Conservation (phyloP, 2,329 filamentous ascomycete genomes). For the Helminthosporium solani region DNA sequence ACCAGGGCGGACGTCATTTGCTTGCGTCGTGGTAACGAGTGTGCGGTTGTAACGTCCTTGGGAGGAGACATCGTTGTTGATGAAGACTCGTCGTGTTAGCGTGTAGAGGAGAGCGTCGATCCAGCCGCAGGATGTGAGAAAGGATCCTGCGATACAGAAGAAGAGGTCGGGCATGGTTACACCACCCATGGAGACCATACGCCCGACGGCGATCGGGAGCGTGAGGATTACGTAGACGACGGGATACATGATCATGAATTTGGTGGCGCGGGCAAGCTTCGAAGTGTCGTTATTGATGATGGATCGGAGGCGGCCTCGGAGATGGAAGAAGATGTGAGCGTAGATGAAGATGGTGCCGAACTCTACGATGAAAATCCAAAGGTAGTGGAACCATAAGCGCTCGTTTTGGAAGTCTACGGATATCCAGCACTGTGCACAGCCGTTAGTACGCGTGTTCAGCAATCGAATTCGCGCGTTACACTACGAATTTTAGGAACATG, state of each 20-base stretch:
- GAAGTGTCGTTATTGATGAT: constrained; percentile 37
- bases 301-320: constrained; percentile 47
- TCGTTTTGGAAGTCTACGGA: constrained; percentile 46
- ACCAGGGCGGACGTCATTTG: constrained; percentile 29
- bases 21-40: constrained; percentile 18
- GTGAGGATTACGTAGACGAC: constrained; percentile 67
- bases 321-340: constrained; percentile 50
- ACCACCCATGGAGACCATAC: constrained; percentile 43
- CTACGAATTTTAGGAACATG: neutral
- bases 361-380: constrained; percentile 57
- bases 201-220: constrained; percentile 58
- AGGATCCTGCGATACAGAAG: constrained; percentile 60
- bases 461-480: neutral
- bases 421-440: constrained; percentile 51
- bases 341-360: constrained; percentile 55
- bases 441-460: constrained; percentile 8
- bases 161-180: constrained; percentile 52
- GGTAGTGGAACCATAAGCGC: constrained; percentile 54
- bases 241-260: constrained; percentile 66
- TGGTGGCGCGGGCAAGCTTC: constrained; percentile 45
- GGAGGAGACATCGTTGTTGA: constrained; percentile 33
- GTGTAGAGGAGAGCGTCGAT: constrained; percentile 47
- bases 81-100: constrained; percentile 44
- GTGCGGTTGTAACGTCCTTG: constrained; percentile 24
- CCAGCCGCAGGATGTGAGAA: constrained; percentile 54